These are phyloP conservation scores for Lycium ferocissimum DNA, from an alignment of 257 asterid species.

Conservation along the genomic window DNA sequence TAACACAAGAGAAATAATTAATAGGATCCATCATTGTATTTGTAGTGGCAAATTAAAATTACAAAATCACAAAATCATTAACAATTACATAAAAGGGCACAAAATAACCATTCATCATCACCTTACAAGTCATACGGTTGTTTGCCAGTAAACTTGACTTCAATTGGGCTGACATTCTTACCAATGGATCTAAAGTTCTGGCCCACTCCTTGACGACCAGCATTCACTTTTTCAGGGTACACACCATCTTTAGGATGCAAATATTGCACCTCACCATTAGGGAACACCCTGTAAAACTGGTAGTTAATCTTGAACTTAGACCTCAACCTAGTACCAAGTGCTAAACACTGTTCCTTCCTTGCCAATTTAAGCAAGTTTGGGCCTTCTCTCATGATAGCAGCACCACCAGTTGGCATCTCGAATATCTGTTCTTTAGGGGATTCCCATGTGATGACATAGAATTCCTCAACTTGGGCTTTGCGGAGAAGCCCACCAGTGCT, in stretches of 20 bases:
- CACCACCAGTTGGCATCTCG: constrained; percentile 98
- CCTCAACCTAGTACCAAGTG: constrained; percentile 81
- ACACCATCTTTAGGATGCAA: constrained; percentile 98
- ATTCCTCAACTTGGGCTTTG: constrained; percentile 93
- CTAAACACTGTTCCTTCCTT: constrained; percentile 91
- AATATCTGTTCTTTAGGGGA: constrained; percentile 95
- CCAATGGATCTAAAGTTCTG: constrained; percentile 77
- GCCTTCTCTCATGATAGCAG: constrained; percentile 93
- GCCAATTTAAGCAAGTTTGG: constrained; percentile 86
- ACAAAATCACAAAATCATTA: not conserved
- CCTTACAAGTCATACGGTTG: constrained; percentile 73
- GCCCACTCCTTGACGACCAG: constrained; percentile 88
- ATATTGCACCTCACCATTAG: constrained; percentile 92
- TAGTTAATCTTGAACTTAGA: constrained; percentile 92
- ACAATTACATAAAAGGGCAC: not conserved
- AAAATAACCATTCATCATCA: not conserved
- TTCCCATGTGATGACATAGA: constrained; percentile 93
- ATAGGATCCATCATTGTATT: not conserved
- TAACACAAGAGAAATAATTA: not conserved
- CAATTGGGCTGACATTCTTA: constrained; percentile 77
- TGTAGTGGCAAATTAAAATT: constrained; percentile 7
- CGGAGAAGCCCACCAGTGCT: constrained; percentile 93
- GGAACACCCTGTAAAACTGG: constrained; percentile 89
- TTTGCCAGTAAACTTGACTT: constrained; percentile 92
- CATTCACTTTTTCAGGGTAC: constrained; percentile 92